phyloP scores from a whole-genome alignment of 2,329 filamentous ascomycete species.

The Calonectria pteridis region DNA sequence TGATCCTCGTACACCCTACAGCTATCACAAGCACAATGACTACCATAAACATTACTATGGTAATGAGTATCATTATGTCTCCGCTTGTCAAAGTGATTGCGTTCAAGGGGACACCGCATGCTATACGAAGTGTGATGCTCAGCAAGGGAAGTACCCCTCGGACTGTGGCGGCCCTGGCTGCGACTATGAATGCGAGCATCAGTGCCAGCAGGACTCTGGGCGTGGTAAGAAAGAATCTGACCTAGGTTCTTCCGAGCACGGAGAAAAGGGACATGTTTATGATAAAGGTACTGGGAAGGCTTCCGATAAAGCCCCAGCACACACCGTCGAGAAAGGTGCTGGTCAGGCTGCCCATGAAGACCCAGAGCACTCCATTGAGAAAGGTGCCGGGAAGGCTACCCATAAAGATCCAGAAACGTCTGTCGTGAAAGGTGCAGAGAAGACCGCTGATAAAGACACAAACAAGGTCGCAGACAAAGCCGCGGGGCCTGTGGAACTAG shows the following conservation, averaged over 20 bases:
- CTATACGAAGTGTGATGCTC: neutral
- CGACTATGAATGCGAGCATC: neutral
- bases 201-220: neutral
- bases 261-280: neutral
- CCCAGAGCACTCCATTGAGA: too few relatives aligned
- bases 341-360: neutral
- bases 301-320: neutral
- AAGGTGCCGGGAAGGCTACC: too few relatives aligned
- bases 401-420: too few relatives aligned
- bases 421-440: too few relatives aligned
- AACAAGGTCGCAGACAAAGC: too few relatives aligned
- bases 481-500: neutral
- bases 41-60: conserved; percentile 12
- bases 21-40: conserved; percentile 18
- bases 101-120: neutral
- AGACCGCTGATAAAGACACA: neutral
- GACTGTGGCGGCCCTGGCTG: neutral
- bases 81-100: neutral
- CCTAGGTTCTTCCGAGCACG: neutral
- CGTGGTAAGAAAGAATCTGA: neutral
- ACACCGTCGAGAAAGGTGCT: neutral
- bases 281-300: neutral
- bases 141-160: neutral
- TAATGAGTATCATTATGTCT: conserved; percentile 6
- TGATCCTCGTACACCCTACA: conserved; percentile 8